Evolutionary conservation across 2,329 filamentous ascomycete species (phyloP).

Genomic region (Phialophora expanda): DNA sequence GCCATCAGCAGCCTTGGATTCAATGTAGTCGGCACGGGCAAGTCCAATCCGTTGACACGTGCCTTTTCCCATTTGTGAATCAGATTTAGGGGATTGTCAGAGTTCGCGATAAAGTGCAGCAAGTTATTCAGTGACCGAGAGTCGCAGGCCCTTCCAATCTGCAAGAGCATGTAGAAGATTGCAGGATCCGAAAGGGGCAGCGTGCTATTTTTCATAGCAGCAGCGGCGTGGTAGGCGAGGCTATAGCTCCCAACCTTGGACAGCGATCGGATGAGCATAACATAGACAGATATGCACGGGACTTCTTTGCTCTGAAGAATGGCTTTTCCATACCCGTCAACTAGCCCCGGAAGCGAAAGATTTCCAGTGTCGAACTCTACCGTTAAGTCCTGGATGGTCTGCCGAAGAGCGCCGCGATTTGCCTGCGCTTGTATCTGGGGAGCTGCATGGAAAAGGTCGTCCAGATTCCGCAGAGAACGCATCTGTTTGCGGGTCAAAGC

Average conservation of each 20-base stretch:
- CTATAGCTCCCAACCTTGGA: conserved; percentile 25
- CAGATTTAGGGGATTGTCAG: conserved; percentile 25
- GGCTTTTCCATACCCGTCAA: conserved; percentile 31
- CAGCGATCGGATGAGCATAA: conserved; percentile 29
- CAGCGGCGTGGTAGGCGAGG: conserved; percentile 30
- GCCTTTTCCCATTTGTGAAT: conserved; percentile 30
- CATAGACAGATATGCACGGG: conserved; percentile 28
- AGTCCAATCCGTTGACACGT: conserved; percentile 29
- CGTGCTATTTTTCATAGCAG: conserved; percentile 32
- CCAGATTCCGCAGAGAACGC: conserved; percentile 17
- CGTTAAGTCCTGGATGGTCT: conserved; percentile 26
- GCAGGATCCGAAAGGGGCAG: conserved; percentile 31
- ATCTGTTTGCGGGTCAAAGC: conserved; percentile 27
- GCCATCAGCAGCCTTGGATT: conserved; percentile 29
- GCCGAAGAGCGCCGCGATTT: conserved; percentile 18
- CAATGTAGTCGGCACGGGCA: conserved; percentile 30
- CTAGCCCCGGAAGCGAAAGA: conserved; percentile 26
- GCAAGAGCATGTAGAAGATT: conserved; percentile 29
- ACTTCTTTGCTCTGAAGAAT: conserved; percentile 29
- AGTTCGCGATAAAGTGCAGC: conserved; percentile 25
- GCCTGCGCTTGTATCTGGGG: conserved; percentile 26
- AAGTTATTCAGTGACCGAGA: conserved; percentile 28
- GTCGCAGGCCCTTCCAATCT: conserved; percentile 30
- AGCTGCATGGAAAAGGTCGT: conserved; percentile 23
- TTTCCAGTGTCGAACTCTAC: conserved; percentile 23